Conservation (phyloP, 495 filamentous ascomycete genomes). For the Lepraria neglecta region DNA sequence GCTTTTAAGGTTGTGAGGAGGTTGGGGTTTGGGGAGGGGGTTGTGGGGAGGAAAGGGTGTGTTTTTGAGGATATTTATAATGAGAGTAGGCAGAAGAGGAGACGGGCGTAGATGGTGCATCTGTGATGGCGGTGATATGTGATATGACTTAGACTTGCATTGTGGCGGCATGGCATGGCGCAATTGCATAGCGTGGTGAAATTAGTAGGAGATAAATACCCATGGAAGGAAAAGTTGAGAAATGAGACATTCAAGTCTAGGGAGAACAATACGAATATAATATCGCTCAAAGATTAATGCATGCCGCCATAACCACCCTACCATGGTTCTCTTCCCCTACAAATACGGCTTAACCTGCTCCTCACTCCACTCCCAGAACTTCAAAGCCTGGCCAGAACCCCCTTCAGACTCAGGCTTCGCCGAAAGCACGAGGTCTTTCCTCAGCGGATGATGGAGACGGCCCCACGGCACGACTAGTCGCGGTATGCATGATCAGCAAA, state of each 20-base stretch:
- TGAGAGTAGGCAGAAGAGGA: conserved; percentile 23
- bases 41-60: conserved; percentile 58
- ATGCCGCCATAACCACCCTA: neutral
- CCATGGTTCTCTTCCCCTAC: neutral
- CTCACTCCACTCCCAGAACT: conserved; percentile 6
- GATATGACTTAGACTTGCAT: neutral
- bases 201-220: neutral
- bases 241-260: neutral
- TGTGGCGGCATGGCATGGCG: neutral
- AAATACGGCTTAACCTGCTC: conserved; percentile 9
- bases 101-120: neutral
- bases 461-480: neutral
- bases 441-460: neutral
- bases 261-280: neutral
- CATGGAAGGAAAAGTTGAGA: neutral
- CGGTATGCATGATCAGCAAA: too few species aligned
- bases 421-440: neutral
- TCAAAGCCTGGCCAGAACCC: neutral
- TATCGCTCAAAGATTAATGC: neutral
- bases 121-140: neutral
- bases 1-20: conserved; percentile 79
- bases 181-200: neutral
- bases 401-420: conserved; percentile 1
- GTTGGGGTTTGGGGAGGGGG: conserved; percentile 60
- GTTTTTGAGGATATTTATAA: conserved; percentile 74